Evolutionary conservation across 768 basidiomycete species (phyloP).

Genomic region (Leccinum longicurvipes): DNA sequence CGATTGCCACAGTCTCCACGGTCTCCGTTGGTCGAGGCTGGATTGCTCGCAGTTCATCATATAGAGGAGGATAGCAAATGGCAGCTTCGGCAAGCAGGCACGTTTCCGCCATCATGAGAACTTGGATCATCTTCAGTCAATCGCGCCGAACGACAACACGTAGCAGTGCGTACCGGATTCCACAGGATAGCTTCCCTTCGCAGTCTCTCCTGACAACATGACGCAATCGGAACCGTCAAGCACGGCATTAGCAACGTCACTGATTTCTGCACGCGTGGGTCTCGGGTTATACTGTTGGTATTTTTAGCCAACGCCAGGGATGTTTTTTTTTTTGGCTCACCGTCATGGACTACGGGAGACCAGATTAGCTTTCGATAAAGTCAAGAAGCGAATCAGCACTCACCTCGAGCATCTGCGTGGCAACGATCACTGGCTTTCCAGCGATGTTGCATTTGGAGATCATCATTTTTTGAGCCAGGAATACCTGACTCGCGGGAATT

Average conservation of each 20-base stretch:
- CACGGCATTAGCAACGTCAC: constrained; percentile 98
- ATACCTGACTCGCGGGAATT: constrained; percentile 98
- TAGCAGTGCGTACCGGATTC: constrained; percentile 67
- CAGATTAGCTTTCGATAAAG: constrained; percentile 9
- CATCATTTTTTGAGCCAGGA: constrained; percentile 99
- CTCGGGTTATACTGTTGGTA: constrained; percentile 84
- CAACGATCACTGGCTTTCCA: constrained; percentile 98
- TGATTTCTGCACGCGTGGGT: constrained; percentile 97
- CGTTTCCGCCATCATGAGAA: constrained; percentile 99
- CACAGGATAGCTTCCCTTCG: constrained; percentile 95
- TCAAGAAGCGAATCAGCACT: constrained; percentile 13
- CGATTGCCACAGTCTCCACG: constrained; percentile 92
- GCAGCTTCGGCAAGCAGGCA: constrained; percentile 95
- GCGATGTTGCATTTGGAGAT: constrained; percentile 98
- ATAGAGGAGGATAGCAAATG: constrained; percentile 92
- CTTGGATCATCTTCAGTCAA: constrained; percentile 37
- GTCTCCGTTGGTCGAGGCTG: constrained; percentile 90
- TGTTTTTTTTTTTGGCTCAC: constrained; percentile 38
- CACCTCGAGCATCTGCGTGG: constrained; percentile 99
- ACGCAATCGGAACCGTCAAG: constrained; percentile 99
- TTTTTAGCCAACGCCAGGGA: constrained; percentile 3
- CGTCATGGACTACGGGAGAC: constrained; percentile 78
- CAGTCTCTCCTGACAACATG: constrained; percentile 99
- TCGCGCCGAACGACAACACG: not conserved
- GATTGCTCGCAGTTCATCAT: constrained; percentile 78